These are phyloP conservation scores for Talaromyces trachyspermus DNA, from an alignment of 495 filamentous ascomycete species.

Conservation along the genomic window DNA sequence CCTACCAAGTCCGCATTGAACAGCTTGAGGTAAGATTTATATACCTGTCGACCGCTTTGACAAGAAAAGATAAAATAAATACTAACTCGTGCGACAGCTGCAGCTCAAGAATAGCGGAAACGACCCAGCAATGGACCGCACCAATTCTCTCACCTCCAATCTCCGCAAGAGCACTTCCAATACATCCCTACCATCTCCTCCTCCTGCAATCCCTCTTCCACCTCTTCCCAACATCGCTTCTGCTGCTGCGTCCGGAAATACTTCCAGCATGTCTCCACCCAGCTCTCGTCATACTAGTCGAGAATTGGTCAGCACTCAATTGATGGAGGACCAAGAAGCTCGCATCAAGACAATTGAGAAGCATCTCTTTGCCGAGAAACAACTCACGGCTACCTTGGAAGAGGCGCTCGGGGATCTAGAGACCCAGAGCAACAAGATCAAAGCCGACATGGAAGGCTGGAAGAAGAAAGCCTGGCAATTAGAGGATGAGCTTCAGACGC, in stretches of 20 bases:
- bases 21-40: slow-evolving; percentile 36
- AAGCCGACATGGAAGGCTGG: slow-evolving; percentile 81
- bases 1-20: slow-evolving; percentile 42
- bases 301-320: slow-evolving; percentile 61
- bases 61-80: slow-evolving; percentile 7
- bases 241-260: slow-evolving; percentile 26
- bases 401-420: slow-evolving; percentile 94
- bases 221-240: slow-evolving; percentile 39
- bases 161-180: slow-evolving; percentile 82
- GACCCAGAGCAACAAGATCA: slow-evolving; percentile 74
- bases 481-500: slow-evolving; percentile 68
- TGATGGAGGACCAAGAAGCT: slow-evolving; percentile 81
- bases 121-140: slow-evolving; percentile 51
- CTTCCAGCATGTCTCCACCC: slow-evolving; percentile 35
- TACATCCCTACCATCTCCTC: slow-evolving; percentile 81
- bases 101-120: slow-evolving; percentile 38
- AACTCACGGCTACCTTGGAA: slow-evolving; percentile 87
- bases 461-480: slow-evolving; percentile 71
- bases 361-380: slow-evolving; percentile 91
- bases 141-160: slow-evolving; percentile 68
- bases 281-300: slow-evolving; percentile 68
- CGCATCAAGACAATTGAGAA: slow-evolving; percentile 95
- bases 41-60: background rate
- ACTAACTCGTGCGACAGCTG: slow-evolving; percentile 24
- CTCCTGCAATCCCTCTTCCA: slow-evolving; percentile 91